Percentiles rank a stretch among this genome's conserved stretches.
These are phyloP conservation scores for Teratosphaeriaceae sp. DNA, from an alignment of 2,329 filamentous ascomycete genomes.

Conservation along the genomic window DNA sequence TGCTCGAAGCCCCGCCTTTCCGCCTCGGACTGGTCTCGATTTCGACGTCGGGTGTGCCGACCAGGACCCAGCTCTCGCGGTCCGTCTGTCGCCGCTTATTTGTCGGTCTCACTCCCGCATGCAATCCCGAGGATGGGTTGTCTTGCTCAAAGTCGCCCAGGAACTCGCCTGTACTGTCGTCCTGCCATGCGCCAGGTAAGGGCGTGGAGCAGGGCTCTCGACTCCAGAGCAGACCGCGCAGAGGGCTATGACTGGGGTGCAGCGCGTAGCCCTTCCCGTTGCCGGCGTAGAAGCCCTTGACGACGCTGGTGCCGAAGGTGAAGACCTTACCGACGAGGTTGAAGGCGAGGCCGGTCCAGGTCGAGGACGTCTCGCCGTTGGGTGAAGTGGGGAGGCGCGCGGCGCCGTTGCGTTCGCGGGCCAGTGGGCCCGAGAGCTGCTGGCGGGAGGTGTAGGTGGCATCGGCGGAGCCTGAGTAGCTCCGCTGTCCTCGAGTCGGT, in stretches of 20 bases:
- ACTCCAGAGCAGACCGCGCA: not conserved
- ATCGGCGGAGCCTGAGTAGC: conserved; percentile 8
- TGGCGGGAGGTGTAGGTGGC: not conserved
- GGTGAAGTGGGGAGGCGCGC: conserved; percentile 12
- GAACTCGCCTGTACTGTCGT: conserved; percentile 38
- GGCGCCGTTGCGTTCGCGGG: conserved; percentile 31
- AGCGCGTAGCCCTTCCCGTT: conserved; percentile 61
- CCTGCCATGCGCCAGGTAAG: conserved; percentile 50
- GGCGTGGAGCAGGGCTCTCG: conserved; percentile 33
- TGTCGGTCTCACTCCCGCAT: conserved; percentile 16
- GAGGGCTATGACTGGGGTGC: not conserved
- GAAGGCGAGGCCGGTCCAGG: conserved; percentile 55
- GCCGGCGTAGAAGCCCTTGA: conserved; percentile 81
- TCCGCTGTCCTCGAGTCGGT: conserved; percentile 16
- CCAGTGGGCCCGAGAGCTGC: conserved; percentile 23
- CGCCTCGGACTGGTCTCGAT: conserved; percentile 41
- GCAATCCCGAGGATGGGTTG: conserved; percentile 35
- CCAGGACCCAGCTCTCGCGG: conserved; percentile 43
- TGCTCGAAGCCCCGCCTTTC: conserved; percentile 26
- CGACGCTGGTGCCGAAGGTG: conserved; percentile 70
- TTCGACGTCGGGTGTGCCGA: conserved; percentile 39
- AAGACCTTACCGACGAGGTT: conserved; percentile 69
- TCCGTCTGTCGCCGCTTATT: conserved; percentile 43
- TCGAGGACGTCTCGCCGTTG: conserved; percentile 12
- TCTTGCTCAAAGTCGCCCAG: conserved; percentile 38